Conservation (phyloP, 2,329 filamentous ascomycete genomes). For the Neopestalotiopsis sp. region DNA sequence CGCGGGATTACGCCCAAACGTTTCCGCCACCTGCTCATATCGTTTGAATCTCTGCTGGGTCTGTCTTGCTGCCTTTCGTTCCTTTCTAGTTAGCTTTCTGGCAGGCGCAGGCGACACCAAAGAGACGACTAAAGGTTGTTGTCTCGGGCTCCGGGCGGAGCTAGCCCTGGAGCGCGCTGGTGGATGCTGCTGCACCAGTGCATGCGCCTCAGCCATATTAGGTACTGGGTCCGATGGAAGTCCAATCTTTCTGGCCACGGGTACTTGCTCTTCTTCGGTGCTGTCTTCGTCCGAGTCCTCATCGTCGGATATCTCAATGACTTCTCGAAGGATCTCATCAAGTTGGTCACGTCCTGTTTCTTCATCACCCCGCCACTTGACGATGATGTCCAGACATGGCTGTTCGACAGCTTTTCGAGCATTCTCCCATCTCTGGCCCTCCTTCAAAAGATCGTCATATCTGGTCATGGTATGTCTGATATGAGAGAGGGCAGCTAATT, state of each 20-base stretch:
- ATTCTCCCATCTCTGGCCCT: slow-evolving; percentile 59
- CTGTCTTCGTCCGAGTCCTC: slow-evolving; percentile 47
- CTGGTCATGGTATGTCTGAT: slow-evolving; percentile 71
- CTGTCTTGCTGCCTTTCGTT: slow-evolving; percentile 33
- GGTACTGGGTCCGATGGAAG: slow-evolving; percentile 19
- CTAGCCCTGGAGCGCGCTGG: slow-evolving; percentile 7
- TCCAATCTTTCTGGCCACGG: slow-evolving; percentile 16
- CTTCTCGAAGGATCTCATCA: slow-evolving; percentile 69
- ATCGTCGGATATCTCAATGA: slow-evolving; percentile 69
- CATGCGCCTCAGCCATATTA: neutral
- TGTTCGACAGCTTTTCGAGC: slow-evolving; percentile 66
- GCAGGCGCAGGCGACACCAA: slow-evolving; percentile 27
- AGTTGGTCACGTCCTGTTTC: slow-evolving; percentile 71
- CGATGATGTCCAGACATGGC: slow-evolving; percentile 66
- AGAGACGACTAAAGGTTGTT: slow-evolving; percentile 21
- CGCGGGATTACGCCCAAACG: slow-evolving; percentile 29
- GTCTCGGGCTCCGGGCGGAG: slow-evolving; percentile 21
- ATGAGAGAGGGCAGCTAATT: slow-evolving; percentile 69
- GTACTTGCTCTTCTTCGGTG: slow-evolving; percentile 25
- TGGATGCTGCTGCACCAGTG: slow-evolving; percentile 11
- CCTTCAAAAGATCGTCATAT: slow-evolving; percentile 65
- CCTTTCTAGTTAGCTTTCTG: slow-evolving; percentile 29
- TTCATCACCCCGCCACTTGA: slow-evolving; percentile 76
- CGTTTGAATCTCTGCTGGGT: slow-evolving; percentile 38
- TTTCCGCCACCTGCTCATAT: slow-evolving; percentile 39